Evolutionary conservation across 176 grass and related monocot species (phyloP), one percentile per base, ranked within the genome.

Genomic region (Dendrocalamus sinicus): DNA sequence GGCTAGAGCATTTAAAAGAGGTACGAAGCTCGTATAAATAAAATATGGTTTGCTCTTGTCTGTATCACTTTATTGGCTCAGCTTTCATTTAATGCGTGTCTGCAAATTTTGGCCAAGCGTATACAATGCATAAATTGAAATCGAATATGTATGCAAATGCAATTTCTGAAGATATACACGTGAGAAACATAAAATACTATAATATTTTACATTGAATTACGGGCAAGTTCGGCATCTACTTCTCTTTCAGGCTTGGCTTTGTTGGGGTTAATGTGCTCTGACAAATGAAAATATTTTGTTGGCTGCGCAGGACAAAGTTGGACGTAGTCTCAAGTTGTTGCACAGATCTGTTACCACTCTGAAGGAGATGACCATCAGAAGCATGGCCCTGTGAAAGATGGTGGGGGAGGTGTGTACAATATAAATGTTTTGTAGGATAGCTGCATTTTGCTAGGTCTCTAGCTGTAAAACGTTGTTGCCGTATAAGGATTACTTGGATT

Each of bases 1-100:
- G 93, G 70, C 58, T 92, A 44, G 96, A 98, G 58, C 91, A 95
- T 89, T 87, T 98, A 46, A 95, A 92, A 87, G 90, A 94, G 96
- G 96, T 98, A 92, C 63, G 47, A 17, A 50, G 12, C 58, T 84
- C 67, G 57, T 45, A 45, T 40, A 59, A 84, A 84, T 47, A 60
- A 52, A 58, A 61, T 30, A 10, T 77, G 14, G 9, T 28, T 72
- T 72, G 78, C 44, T 66, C 77, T 50, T 43, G 46, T 67, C 0
- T 22, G 4, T 79, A 23, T 51, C 41, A 65, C 13, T 73, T 40
- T 40, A 14, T 46, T 64, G 6, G 22, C 65, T 78, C 59, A 59
- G 67, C 45, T 73, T 52, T 45, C 26, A n/a, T 65, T 19, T 55
- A 58, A 7, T 67, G 59, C 51, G 28, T 8, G 51, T 48, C 17